These are phyloP conservation scores for Xeromyces bisporus DNA, from an alignment of 495 filamentous ascomycete species.

Conservation along the genomic window DNA sequence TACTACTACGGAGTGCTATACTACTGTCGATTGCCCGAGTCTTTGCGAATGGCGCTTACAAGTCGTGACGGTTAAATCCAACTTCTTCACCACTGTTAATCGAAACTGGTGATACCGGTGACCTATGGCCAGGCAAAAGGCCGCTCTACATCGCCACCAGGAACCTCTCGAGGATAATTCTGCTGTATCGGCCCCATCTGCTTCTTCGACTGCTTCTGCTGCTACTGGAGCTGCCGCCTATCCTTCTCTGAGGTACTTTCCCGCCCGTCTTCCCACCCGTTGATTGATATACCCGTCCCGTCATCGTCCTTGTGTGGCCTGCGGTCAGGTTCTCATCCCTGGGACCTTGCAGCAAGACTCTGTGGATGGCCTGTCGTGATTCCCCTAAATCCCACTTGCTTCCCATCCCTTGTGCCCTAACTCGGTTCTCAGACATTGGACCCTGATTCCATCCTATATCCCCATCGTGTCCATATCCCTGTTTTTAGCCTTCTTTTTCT, in stretches of 20 bases:
- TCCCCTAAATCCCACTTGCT: constrained; percentile 1
- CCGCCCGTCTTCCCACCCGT: constrained; percentile 10
- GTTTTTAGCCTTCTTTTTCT: constrained; percentile 1
- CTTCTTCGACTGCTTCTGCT: constrained; percentile 11
- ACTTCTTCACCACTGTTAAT: too few relatives aligned
- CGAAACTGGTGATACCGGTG: too few relatives aligned
- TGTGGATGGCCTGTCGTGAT: constrained; percentile 1
- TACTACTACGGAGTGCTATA: too few relatives aligned
- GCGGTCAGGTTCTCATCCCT: constrained; percentile 1
- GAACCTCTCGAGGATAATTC: constrained; percentile 33
- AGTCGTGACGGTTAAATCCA: too few relatives aligned
- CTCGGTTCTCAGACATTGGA: neutral
- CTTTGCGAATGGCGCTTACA: constrained; percentile 34
- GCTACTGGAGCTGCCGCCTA: constrained; percentile 18
- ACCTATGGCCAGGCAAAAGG: constrained; percentile 37
- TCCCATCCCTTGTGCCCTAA: constrained; percentile 1
- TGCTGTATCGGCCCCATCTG: constrained; percentile 13
- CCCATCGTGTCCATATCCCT: constrained; percentile 2
- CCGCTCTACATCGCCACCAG: constrained; percentile 26
- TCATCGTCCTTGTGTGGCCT: constrained; percentile 1
- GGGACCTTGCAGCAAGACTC: constrained; percentile 1
- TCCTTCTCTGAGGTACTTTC: constrained; percentile 32
- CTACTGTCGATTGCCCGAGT: too few relatives aligned
- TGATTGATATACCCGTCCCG: constrained; percentile 1
- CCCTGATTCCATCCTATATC: neutral